Conservation (phyloP, 192 early-diverging fungal genomes). For the Pecoramyces ruminantium region DNA sequence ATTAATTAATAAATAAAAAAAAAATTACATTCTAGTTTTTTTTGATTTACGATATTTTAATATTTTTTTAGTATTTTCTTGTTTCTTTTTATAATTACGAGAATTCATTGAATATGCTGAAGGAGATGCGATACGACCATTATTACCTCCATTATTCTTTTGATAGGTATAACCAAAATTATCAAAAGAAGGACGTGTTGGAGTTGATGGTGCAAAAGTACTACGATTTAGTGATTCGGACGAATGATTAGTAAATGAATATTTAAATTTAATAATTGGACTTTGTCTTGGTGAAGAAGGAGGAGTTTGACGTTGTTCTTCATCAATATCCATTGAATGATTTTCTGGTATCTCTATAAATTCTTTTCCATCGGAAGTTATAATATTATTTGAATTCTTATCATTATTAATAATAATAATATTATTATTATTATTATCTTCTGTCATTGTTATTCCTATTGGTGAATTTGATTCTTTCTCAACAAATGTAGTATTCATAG, state of each 20-base stretch:
- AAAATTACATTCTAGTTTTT: background rate
- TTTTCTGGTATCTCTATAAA: too few species aligned
- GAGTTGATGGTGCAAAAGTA: background rate
- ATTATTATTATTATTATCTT: too few species aligned
- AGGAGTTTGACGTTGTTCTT: background rate
- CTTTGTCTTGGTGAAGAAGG: background rate
- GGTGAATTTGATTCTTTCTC: too few species aligned
- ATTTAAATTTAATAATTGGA: background rate
- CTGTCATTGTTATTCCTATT: too few species aligned
- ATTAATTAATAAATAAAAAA: too few species aligned
- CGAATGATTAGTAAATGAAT: background rate
- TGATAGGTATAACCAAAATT: background rate
- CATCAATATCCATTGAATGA: background rate
- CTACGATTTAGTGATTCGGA: background rate
- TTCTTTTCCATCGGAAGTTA: too few species aligned
- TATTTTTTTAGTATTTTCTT: background rate
- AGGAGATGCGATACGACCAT: background rate
- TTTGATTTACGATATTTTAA: background rate
- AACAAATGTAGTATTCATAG: too few species aligned
- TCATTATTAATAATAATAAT: too few species aligned
- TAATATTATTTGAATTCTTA: too few species aligned
- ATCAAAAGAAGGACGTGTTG: background rate
- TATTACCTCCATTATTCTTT: background rate
- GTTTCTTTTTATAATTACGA: background rate
- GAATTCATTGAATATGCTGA: background rate